A percentile compares a stretch with the other conserved stretches of the same genome.
Evolutionary conservation across 768 basidiomycete species (phyloP).

Genomic region (Ramaria sp.): DNA sequence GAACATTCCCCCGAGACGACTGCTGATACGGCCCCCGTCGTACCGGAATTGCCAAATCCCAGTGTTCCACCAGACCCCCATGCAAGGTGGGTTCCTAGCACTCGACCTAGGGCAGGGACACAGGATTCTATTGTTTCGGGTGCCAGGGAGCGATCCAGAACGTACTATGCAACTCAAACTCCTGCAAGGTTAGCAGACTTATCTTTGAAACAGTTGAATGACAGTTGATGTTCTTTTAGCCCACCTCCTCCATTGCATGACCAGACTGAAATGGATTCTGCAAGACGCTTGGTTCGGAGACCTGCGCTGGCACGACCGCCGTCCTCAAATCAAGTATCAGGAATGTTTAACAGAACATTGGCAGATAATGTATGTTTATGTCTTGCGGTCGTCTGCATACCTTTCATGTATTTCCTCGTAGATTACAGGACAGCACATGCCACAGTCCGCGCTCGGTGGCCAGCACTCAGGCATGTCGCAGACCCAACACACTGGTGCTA

Average conservation of each 20-base stretch:
- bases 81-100: constrained; percentile 4
- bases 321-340: constrained; percentile 9
- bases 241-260: constrained; percentile 8
- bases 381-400: neutral
- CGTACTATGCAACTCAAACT: neutral
- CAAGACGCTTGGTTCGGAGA: neutral
- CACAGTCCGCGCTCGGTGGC: neutral
- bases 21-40: neutral
- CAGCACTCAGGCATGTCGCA: neutral
- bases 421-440: neutral
- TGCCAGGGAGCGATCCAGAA: neutral
- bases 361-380: constrained; percentile 13
- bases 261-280: neutral
- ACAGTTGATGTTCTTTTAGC: neutral
- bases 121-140: neutral
- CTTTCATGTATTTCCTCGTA: neutral
- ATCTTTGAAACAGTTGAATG: too few relatives aligned
- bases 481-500: constrained; percentile 33
- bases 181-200: neutral
- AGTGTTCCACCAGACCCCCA: neutral
- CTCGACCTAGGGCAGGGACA: neutral
- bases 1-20: neutral
- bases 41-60: neutral
- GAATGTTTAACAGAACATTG: constrained; percentile 7
- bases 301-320: constrained; percentile 10